These are phyloP conservation scores for Ensete glaucum DNA, from an alignment of 176 grass and related monocot species.

Conservation along the genomic window DNA sequence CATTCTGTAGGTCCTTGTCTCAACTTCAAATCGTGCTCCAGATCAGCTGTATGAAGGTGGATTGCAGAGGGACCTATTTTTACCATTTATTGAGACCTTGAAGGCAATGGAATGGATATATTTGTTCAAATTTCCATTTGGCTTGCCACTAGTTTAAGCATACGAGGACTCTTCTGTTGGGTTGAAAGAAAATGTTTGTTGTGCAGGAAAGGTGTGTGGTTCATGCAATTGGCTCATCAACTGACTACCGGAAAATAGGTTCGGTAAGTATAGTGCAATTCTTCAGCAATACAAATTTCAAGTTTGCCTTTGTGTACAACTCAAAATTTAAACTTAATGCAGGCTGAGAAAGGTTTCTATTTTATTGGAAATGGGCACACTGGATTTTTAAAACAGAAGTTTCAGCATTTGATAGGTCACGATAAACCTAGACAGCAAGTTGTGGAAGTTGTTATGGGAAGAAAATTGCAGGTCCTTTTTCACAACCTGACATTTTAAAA, in stretches of 20 bases:
- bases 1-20: constrained; percentile 60
- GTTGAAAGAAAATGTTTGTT: constrained; percentile 21
- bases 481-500: neutral
- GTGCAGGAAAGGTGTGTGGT: constrained; percentile 64
- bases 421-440: constrained; percentile 56
- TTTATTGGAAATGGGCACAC: constrained; percentile 48
- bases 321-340: constrained; percentile 6
- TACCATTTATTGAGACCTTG: constrained; percentile 78
- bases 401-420: constrained; percentile 58
- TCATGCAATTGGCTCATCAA: constrained; percentile 72
- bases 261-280: constrained; percentile 48
- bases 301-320: no score
- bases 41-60: constrained; percentile 49
- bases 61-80: constrained; percentile 47
- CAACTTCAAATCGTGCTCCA: constrained; percentile 79
- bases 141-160: constrained; percentile 2
- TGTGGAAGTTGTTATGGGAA: constrained; percentile 89
- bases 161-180: neutral
- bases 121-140: constrained; percentile 15
- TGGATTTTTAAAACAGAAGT: constrained; percentile 65
- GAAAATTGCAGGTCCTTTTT: constrained; percentile 60
- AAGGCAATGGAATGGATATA: constrained; percentile 41
- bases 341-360: constrained; percentile 93
- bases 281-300: neutral
- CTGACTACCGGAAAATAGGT: constrained; percentile 77